Percentiles rank a stretch among this genome's conserved stretches.
These are phyloP conservation scores for Cubamyces lactineus DNA, from an alignment of 768 basidiomycete genomes.

Conservation along the genomic window DNA sequence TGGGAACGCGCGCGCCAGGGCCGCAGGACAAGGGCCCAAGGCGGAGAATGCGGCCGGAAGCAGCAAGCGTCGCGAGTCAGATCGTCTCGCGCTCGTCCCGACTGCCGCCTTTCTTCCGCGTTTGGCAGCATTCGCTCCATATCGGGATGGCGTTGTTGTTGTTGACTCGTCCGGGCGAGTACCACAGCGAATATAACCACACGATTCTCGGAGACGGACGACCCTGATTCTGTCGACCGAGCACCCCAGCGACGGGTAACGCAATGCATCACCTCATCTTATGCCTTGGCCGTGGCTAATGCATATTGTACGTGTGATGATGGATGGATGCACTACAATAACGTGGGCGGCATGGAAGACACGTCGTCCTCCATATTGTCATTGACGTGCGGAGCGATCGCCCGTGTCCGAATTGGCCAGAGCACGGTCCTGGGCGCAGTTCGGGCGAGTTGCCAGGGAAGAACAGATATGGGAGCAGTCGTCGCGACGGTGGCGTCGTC, in stretches of 20 bases:
- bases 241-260: neutral
- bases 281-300: neutral
- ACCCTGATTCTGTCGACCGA: neutral
- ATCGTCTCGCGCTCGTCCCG: neutral
- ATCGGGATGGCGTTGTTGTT: slow-evolving; percentile 13
- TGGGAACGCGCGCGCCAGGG: no score
- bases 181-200: no score
- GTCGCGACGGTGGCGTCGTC: slow-evolving; percentile 3
- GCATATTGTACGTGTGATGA: neutral
- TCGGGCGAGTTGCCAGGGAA: neutral
- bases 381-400: neutral
- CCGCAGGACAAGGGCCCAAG: no score
- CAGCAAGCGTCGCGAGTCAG: neutral
- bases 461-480: no score
- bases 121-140: slow-evolving; percentile 1
- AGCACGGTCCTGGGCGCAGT: no score
- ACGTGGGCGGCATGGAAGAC: neutral
- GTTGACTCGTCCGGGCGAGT: neutral
- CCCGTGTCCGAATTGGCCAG: neutral
- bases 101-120: slow-evolving; percentile 10
- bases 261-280: neutral
- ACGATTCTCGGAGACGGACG: no score
- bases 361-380: no score
- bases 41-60: no score
- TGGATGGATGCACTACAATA: slow-evolving; percentile 1